phyloP scores from a whole-genome alignment of 2,329 filamentous ascomycete species.

The Cyphellophora europaea region DNA sequence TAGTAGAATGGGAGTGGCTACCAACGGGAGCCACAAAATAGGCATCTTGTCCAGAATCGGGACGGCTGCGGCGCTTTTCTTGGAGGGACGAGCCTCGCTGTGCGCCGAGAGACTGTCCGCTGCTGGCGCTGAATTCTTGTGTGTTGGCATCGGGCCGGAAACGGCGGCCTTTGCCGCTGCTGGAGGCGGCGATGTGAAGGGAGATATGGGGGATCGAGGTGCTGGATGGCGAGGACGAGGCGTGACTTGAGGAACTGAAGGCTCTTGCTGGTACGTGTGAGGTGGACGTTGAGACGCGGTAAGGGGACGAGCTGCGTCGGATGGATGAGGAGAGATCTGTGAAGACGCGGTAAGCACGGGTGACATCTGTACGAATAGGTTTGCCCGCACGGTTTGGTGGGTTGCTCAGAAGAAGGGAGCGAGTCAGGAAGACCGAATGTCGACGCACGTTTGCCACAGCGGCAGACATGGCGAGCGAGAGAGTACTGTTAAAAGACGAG shows the following conservation, averaged over 20 bases:
- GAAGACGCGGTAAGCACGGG: conserved; percentile 17
- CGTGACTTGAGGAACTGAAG: conserved; percentile 8
- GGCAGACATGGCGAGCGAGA: conserved; percentile 8
- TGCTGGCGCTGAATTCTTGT: conserved; percentile 58
- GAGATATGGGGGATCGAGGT: conserved; percentile 36
- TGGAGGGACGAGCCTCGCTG: conserved; percentile 31
- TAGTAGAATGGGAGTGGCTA: conserved; percentile 44
- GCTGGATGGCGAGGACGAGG: background rate
- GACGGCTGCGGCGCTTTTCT: conserved; percentile 54
- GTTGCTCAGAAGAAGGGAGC: conserved; percentile 6
- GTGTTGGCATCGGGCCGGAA: conserved; percentile 61
- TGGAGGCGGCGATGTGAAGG: conserved; percentile 66
- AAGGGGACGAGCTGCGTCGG: conserved; percentile 11
- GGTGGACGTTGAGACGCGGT: conserved; percentile 5
- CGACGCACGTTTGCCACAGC: conserved; percentile 7
- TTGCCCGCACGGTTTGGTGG: conserved; percentile 15
- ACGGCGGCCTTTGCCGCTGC: conserved; percentile 60
- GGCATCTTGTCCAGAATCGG: conserved; percentile 83
- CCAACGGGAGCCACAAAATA: conserved; percentile 81
- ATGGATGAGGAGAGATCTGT: conserved; percentile 13
- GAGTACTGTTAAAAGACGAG: background rate
- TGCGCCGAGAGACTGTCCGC: conserved; percentile 27
- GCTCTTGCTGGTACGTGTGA: conserved; percentile 5
- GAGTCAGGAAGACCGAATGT: conserved; percentile 11
- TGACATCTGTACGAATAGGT: conserved; percentile 12